Evolutionary conservation across 169 alveolate species (phyloP).

Genomic region (Plasmodium ovale): DNA sequence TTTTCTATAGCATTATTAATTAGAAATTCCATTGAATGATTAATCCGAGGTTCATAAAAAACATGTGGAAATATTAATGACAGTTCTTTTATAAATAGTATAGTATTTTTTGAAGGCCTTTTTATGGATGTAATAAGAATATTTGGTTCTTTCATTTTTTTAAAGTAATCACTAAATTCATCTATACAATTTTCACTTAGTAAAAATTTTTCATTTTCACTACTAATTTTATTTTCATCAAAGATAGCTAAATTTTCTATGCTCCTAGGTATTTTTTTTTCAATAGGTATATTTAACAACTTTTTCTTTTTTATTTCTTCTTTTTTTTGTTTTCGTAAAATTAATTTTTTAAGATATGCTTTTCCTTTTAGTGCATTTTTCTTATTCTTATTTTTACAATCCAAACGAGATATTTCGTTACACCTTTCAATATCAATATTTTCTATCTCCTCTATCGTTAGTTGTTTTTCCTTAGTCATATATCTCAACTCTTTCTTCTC

Average conservation of each 20-base stretch:
- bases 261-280: conserved; percentile 69
- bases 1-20: conserved; percentile 90
- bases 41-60: conserved; percentile 92
- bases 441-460: conserved; percentile 64
- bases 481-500: conserved; percentile 62
- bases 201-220: conserved; percentile 56
- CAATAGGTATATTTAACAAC: conserved; percentile 61
- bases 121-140: conserved; percentile 92
- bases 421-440: conserved; percentile 51
- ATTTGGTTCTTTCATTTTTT: conserved; percentile 90
- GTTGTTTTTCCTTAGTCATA: conserved; percentile 65
- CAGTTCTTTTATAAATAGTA: conserved; percentile 92
- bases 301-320: conserved; percentile 59
- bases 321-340: conserved; percentile 67
- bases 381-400: conserved; percentile 42
- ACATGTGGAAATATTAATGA: conserved; percentile 91
- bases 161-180: conserved; percentile 93
- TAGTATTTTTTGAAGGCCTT: conserved; percentile 89
- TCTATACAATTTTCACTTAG: conserved; percentile 82
- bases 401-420: conserved; percentile 40
- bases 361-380: conserved; percentile 68
- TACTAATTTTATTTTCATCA: conserved; percentile 56
- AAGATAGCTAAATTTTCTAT: conserved; percentile 59
- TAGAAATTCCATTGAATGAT: conserved; percentile 82
- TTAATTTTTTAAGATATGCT: conserved; percentile 56